A percentile compares a stretch with the other conserved stretches of the same genome.
phyloP scores from a whole-genome alignment of 2,329 filamentous ascomycete genomes.

The Phoma sp. region DNA sequence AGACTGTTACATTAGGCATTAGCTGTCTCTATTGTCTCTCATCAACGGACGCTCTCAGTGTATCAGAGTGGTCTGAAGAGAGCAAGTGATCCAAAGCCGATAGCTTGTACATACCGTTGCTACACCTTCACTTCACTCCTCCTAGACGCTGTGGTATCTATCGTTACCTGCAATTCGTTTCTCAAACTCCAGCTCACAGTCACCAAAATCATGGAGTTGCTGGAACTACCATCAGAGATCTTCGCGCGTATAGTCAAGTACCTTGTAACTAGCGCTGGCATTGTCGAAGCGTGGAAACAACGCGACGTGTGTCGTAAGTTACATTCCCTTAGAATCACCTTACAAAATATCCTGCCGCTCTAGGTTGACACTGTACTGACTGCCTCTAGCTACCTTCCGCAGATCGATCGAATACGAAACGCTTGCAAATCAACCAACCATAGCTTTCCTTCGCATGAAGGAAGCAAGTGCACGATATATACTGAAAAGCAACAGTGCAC shows the following conservation, averaged over 20 bases:
- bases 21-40: no score
- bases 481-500: not conserved
- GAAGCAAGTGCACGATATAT: not conserved
- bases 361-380: not conserved
- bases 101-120: no score
- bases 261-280: not conserved
- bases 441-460: not conserved
- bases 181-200: no score
- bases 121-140: no score
- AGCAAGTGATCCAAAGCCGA: no score
- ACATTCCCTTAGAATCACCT: not conserved
- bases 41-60: no score
- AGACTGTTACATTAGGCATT: no score
- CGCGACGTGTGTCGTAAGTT: slow-evolving; percentile 2
- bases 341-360: no score
- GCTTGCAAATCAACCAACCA: not conserved
- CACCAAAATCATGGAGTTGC: not conserved
- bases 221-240: not conserved
- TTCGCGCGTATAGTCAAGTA: not conserved
- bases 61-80: no score
- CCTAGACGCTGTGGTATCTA: no score
- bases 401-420: not conserved
- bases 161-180: no score
- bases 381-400: not conserved
- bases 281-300: not conserved